A percentile compares a stretch with the other conserved stretches of the same genome.
Conservation (phyloP, 345 rosid genomes). For the Reutealis trisperma region DNA sequence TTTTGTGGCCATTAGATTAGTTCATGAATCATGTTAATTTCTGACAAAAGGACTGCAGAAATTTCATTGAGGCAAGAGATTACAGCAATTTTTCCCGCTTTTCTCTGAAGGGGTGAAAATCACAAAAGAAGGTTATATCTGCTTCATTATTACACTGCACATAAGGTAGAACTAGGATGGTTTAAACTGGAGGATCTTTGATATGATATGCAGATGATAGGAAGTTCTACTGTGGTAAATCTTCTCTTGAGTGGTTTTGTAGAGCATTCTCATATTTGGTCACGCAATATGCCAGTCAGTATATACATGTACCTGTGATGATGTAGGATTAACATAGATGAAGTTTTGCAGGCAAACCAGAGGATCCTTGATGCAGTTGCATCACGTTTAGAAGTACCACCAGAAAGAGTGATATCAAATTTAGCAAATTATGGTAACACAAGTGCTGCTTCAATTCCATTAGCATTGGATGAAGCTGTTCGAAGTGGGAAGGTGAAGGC, state of each 20-base stretch:
- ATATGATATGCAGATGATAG: background rate
- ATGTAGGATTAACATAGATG: background rate
- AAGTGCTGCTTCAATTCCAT: constrained; percentile 89
- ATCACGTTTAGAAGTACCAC: constrained; percentile 72
- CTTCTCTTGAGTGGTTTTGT: no score
- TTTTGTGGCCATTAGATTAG: background rate
- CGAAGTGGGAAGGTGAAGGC: constrained; percentile 81
- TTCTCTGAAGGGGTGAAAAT: background rate
- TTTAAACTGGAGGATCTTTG: no score
- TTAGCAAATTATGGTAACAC: constrained; percentile 91
- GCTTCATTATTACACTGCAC: background rate
- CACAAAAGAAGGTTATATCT: background rate
- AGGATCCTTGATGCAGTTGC: constrained; percentile 94
- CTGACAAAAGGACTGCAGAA: background rate
- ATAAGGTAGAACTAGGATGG: no score
- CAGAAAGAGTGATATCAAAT: constrained; percentile 75
- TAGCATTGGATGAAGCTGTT: constrained; percentile 92
- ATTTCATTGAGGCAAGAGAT: background rate
- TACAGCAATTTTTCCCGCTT: no score
- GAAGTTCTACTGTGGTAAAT: background rate
- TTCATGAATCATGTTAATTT: background rate
- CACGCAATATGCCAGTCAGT: background rate
- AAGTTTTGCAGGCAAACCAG: constrained; percentile 81
- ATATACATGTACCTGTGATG: background rate
- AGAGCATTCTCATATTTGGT: background rate